Percentiles rank a stretch among this genome's conserved stretches.
Evolutionary conservation across 1,284 basidiomycete genomes (phyloP).

Genomic region (Cerioporus squamosus): DNA sequence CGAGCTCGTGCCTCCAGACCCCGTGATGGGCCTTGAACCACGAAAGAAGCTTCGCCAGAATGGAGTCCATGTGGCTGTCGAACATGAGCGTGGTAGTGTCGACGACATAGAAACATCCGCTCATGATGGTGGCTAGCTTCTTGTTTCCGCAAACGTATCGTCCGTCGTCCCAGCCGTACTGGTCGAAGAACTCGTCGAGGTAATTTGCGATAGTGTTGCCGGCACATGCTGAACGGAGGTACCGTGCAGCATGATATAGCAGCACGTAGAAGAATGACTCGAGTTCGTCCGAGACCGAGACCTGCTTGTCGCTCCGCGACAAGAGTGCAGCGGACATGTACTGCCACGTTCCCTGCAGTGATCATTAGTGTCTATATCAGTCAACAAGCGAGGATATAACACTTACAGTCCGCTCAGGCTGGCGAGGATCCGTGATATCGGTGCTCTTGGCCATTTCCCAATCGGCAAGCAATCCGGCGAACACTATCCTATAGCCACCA

Average conservation of each 20-base stretch:
- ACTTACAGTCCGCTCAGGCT: neutral
- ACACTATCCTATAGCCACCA: neutral
- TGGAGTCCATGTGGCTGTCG: no score
- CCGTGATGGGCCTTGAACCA: no score
- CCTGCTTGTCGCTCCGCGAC: no score
- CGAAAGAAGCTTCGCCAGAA: no score
- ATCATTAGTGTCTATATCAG: neutral
- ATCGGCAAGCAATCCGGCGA: constrained; percentile 4
- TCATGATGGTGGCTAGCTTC: neutral
- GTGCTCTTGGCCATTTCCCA: constrained; percentile 6
- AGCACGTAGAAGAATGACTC: constrained; percentile 2
- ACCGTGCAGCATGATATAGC: constrained; percentile 1
- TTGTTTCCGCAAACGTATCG: neutral
- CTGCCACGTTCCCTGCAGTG: constrained; percentile 5
- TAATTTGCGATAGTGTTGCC: neutral
- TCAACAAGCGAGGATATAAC: neutral
- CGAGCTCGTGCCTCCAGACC: no score
- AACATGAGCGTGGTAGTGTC: no score
- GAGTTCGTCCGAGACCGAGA: neutral
- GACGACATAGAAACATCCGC: neutral
- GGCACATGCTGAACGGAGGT: neutral
- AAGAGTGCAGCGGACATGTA: constrained; percentile 4
- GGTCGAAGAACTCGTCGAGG: constrained; percentile 1
- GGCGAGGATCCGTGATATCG: neutral
- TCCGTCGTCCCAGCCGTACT: neutral